phyloP scores from a whole-genome alignment of 192 early-diverging fungal species.

The Linnemannia hyalina region DNA sequence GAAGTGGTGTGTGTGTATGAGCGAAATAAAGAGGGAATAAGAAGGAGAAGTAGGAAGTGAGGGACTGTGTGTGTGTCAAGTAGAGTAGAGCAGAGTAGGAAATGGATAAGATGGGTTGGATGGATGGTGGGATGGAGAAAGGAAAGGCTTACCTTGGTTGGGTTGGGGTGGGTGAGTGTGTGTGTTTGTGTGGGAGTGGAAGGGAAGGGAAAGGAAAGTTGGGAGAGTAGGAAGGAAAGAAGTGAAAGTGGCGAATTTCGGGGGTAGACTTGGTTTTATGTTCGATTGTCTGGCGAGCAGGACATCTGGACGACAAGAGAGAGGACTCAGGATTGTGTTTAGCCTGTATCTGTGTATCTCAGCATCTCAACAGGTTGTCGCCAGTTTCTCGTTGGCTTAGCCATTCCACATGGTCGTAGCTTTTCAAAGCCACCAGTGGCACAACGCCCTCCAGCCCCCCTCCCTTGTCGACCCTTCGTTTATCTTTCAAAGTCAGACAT shows the following conservation, averaged over 20 bases:
- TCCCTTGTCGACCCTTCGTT: background rate
- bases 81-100: background rate
- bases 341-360: too few species aligned
- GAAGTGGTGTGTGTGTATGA: too few species aligned
- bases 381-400: too few species aligned
- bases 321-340: too few species aligned
- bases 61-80: background rate
- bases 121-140: background rate
- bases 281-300: background rate
- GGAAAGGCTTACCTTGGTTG: constrained; percentile 5
- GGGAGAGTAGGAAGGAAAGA: constrained; percentile 7
- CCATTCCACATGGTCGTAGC: too few species aligned
- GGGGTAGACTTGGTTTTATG: background rate
- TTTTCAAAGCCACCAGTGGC: background rate
- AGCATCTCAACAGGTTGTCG: too few species aligned
- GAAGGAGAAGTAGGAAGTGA: background rate
- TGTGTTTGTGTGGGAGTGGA: background rate
- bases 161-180: background rate
- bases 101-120: background rate
- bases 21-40: background rate
- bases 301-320: background rate
- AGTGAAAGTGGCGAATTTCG: background rate
- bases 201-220: background rate
- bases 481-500: background rate
- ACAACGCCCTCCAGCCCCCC: background rate